These are phyloP conservation scores for Trichomonas vaginalis DNA, from an alignment of 208 protist species.

Conservation along the genomic window DNA sequence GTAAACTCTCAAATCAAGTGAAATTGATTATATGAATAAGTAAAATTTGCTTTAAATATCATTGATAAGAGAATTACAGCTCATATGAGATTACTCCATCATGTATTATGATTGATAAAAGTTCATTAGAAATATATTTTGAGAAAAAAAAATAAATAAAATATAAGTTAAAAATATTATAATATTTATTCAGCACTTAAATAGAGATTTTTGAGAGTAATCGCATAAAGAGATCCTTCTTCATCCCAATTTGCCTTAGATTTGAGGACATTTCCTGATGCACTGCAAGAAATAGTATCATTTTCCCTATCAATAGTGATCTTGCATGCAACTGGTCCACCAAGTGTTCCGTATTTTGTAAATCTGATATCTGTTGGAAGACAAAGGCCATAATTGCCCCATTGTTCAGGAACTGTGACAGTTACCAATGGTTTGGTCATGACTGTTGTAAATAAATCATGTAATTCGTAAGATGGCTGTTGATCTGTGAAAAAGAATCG, in stretches of 20 bases:
- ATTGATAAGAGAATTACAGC: too few species aligned
- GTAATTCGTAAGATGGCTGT: not conserved
- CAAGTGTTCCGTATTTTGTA: not conserved
- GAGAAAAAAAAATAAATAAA: not conserved
- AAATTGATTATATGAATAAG: too few species aligned
- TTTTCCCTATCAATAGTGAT: not conserved
- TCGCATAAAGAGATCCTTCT: not conserved
- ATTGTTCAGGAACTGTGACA: not conserved
- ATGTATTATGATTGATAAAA: too few species aligned
- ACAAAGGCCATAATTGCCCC: not conserved
- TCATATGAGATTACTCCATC: too few species aligned
- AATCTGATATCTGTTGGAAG: not conserved
- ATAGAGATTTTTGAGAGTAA: too few species aligned
- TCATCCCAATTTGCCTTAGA: not conserved
- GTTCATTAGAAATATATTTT: too few species aligned
- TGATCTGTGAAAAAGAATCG: not conserved
- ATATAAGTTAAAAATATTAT: not conserved
- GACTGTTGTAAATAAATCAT: not conserved
- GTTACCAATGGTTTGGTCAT: not conserved
- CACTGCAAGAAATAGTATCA: not conserved
- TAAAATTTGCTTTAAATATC: too few species aligned
- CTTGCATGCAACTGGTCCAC: not conserved
- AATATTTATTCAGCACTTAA: not conserved
- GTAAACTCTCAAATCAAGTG: too few species aligned
- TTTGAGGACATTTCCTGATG: not conserved